Base-by-base conservation (phyloP, 768 basidiomycete genomes). In the Phylloporus sp. region DNA sequence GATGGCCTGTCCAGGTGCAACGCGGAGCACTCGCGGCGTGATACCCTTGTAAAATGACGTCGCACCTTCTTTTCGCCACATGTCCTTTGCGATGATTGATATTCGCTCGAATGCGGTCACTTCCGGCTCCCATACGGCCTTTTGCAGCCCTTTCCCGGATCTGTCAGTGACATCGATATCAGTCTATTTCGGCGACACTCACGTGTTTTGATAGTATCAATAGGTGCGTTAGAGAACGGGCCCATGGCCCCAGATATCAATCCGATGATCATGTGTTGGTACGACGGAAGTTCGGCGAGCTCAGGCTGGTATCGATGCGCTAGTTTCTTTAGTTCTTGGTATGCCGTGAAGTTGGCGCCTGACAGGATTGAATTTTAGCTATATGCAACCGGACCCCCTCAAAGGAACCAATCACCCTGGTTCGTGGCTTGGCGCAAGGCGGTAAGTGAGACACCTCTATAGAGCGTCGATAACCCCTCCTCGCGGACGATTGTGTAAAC, bases 341-440 rank as follows among this genome's bases (percentile, higher is more conserved):
- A 99, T 34, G 87, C 92, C 5, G 96, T 98, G 60, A 99, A 99
- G 68, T 99, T 99, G 20, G 90, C 94, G 57, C 92, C 93, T 82
- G 55, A 39, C 6, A 11, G 13, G 5, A 28, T 20, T 18, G 24
- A 14, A n/a, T n/a, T 38, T 48, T 38, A 44, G 48, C 38, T 29
- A 35, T 15, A 20, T 34, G 29, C 13, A 18, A 27, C 5, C 21
- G 8, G 3, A 20, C 17, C 20, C 21, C 21, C 20, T 7, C 6
- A 27, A 9, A 23, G 26, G 29, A 34, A 1, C 3, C 66, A n/a
- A n/a, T 53, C 23, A 86, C 92, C 95, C 70, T 98, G 96, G 63
- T 99, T 99, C 10, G 95, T 99, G 14, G 96, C 94, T 72, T 99
- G 96, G 38, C 96, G 74, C 18, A 97, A 69, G 2, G 96, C 96